phyloP scores from a whole-genome alignment of 169 alveolate genomes.

The Eimeria maxima region DNA sequence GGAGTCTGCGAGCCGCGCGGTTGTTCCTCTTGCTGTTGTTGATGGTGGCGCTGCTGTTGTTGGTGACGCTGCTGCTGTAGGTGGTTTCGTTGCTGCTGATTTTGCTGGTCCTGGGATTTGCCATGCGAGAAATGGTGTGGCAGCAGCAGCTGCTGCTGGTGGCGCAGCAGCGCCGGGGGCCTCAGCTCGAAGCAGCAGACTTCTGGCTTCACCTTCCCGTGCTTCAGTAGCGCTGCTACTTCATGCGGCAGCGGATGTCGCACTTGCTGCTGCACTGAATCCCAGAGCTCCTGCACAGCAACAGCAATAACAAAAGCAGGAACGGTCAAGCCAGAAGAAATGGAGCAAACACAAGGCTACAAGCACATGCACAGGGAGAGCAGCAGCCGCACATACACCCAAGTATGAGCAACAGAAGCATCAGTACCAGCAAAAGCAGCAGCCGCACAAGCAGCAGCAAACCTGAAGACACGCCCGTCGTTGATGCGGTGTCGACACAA shows the following conservation, averaged over 20 bases:
- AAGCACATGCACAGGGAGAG: no score
- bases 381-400: no score
- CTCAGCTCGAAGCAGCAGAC: slow-evolving; percentile 40
- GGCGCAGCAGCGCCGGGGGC: slow-evolving; percentile 50
- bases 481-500: slow-evolving; percentile 22
- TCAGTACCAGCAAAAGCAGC: no score
- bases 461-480: slow-evolving; percentile 5
- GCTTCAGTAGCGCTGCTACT: slow-evolving; percentile 34
- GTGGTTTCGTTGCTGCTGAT: no score
- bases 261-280: background rate
- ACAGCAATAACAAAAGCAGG: background rate
- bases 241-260: slow-evolving; percentile 33
- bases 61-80: no score
- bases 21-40: background rate
- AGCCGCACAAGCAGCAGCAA: no score
- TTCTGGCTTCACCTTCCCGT: slow-evolving; percentile 18
- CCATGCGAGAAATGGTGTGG: slow-evolving; percentile 21
- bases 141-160: slow-evolving; percentile 45
- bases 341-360: background rate
- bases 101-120: slow-evolving; percentile 10
- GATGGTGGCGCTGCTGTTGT: background rate
- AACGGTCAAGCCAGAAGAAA: background rate
- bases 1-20: background rate
- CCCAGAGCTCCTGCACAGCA: slow-evolving; percentile 19
- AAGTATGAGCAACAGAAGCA: no score